These are phyloP conservation scores for Boletus eberwhitei DNA, from an alignment of 768 basidiomycete species.

Conservation along the genomic window DNA sequence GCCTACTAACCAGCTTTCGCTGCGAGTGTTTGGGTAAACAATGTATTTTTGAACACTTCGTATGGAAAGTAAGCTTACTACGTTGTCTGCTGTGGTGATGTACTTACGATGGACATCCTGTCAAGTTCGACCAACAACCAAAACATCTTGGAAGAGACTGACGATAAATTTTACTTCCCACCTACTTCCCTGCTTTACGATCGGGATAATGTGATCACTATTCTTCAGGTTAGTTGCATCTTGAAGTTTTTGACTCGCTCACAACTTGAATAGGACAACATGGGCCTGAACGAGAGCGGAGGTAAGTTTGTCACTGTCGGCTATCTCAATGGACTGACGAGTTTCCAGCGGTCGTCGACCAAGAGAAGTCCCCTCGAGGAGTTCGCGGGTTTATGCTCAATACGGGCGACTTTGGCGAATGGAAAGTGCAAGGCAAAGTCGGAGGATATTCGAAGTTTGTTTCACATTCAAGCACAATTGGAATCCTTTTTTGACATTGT, in stretches of 20 bases:
- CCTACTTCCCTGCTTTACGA: slow-evolving; percentile 46
- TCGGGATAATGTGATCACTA: slow-evolving; percentile 71
- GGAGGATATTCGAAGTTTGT: slow-evolving; percentile 65
- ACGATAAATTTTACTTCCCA: slow-evolving; percentile 65
- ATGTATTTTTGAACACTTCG: slow-evolving; percentile 66
- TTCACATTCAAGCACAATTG: not conserved
- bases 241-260: not conserved
- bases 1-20: slow-evolving; percentile 53
- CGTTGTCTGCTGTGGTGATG: not conserved
- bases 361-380: slow-evolving; percentile 72
- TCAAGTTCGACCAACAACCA: slow-evolving; percentile 60
- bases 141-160: slow-evolving; percentile 61
- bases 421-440: slow-evolving; percentile 75
- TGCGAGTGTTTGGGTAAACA: slow-evolving; percentile 78
- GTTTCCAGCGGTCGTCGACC: slow-evolving; percentile 38
- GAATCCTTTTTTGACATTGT: not conserved
- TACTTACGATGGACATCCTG: not conserved
- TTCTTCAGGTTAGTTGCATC: slow-evolving; percentile 56
- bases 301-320: slow-evolving; percentile 30
- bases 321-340: not conserved
- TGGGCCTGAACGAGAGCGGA: slow-evolving; percentile 69
- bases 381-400: slow-evolving; percentile 74
- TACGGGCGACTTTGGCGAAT: slow-evolving; percentile 53
- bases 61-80: slow-evolving; percentile 60
- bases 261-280: slow-evolving; percentile 56